These are phyloP conservation scores for Penicillium longicatenatum DNA, from an alignment of 495 filamentous ascomycete genomes.

Conservation along the genomic window DNA sequence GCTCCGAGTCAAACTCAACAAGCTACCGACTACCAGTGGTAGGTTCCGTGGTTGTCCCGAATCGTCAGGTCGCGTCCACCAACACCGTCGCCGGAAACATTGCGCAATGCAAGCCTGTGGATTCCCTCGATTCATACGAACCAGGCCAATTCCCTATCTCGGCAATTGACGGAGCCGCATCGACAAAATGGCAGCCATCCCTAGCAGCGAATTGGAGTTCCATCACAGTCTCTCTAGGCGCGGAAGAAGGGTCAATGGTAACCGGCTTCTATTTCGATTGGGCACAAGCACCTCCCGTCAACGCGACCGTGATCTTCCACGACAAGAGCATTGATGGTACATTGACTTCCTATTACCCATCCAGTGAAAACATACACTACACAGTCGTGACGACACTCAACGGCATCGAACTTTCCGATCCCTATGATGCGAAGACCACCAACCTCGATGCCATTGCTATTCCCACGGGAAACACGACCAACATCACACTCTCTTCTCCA, in stretches of 20 bases:
- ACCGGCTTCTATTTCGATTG: conserved; percentile 66
- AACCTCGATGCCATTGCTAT: conserved; percentile 36
- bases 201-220: conserved; percentile 47
- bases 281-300: conserved; percentile 60
- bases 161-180: conserved; percentile 68
- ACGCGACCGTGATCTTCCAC: conserved; percentile 58
- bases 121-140: conserved; percentile 49
- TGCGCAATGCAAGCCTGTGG: conserved; percentile 64
- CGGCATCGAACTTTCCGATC: conserved; percentile 38
- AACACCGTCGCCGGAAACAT: conserved; percentile 61
- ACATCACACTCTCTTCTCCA: conserved; percentile 37
- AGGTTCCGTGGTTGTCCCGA: conserved; percentile 57
- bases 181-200: conserved; percentile 72
- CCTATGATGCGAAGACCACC: conserved; percentile 33
- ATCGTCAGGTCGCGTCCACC: conserved; percentile 51
- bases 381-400: conserved; percentile 21
- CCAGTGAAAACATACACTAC: conserved; percentile 12
- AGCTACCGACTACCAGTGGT: conserved; percentile 52
- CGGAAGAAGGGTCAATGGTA: conserved; percentile 46
- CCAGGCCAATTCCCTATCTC: conserved; percentile 73
- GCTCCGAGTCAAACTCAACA: conserved; percentile 34
- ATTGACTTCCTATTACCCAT: conserved; percentile 2
- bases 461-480: conserved; percentile 50
- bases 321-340: conserved; percentile 41
- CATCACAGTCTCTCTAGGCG: conserved; percentile 50